phyloP scores from a whole-genome alignment of 768 basidiomycete genomes.

The Leccinum ochraceum region DNA sequence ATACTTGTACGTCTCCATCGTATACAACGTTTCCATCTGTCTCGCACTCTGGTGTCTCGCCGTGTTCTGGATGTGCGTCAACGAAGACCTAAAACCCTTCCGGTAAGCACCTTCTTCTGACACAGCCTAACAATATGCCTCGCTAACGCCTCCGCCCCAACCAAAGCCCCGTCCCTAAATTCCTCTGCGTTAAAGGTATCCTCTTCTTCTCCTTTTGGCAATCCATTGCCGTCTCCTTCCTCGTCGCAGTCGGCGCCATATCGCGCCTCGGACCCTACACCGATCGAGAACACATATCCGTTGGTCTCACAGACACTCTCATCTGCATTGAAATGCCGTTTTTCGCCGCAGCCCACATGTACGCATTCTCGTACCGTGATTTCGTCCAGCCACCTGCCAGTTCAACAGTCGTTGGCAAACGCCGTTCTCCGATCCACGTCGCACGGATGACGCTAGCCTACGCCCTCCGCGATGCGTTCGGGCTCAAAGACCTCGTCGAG shows the following conservation, averaged over 20 bases:
- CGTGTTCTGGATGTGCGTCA: constrained; percentile 95
- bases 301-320: constrained; percentile 86
- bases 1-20: constrained; percentile 86
- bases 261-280: constrained; percentile 83
- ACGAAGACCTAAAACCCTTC: constrained; percentile 86
- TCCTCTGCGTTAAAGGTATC: constrained; percentile 98
- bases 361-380: constrained; percentile 90
- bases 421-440: constrained; percentile 50
- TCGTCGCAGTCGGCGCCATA: constrained; percentile 83
- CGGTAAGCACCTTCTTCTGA: constrained; percentile 45
- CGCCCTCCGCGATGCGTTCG: constrained; percentile 88
- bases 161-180: constrained; percentile 87
- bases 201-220: constrained; percentile 99
- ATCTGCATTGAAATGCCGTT: constrained; percentile 98
- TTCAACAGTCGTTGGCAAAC: not conserved
- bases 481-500: constrained; percentile 81
- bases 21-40: constrained; percentile 84
- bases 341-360: constrained; percentile 94
- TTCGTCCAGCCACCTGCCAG: constrained; percentile 60
- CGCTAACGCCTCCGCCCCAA: not conserved
- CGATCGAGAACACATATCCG: constrained; percentile 84
- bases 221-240: constrained; percentile 77
- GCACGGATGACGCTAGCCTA: constrained; percentile 89
- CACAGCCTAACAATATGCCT: not conserved
- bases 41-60: constrained; percentile 87